Percentiles rank a stretch among this genome's conserved stretches.
phyloP scores from a whole-genome alignment of 441 rosid species.

The Raphanus hybrid region DNA sequence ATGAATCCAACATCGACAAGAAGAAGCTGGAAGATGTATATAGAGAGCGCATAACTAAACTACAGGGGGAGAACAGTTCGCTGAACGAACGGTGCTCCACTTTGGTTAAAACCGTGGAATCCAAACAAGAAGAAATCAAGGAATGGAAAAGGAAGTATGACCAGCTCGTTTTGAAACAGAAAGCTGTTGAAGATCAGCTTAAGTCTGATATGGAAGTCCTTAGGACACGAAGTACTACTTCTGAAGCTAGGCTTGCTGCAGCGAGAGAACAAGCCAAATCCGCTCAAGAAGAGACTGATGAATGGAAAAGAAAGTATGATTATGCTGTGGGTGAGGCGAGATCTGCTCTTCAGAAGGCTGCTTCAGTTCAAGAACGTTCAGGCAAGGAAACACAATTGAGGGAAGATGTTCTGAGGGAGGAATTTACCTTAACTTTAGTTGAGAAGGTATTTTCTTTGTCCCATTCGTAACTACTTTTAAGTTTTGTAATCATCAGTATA shows the following conservation, averaged over 20 bases:
- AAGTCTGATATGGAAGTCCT: slow-evolving; percentile 79
- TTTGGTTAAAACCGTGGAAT: slow-evolving; percentile 73
- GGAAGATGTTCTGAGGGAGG: slow-evolving; percentile 88
- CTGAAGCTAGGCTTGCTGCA: slow-evolving; percentile 98
- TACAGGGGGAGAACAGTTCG: slow-evolving; percentile 78
- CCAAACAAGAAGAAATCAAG: slow-evolving; percentile 69
- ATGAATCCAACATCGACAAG: slow-evolving; percentile 92
- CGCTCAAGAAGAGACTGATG: slow-evolving; percentile 91
- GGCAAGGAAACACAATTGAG: slow-evolving; percentile 84
- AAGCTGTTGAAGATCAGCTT: slow-evolving; percentile 78
- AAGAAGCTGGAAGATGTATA: slow-evolving; percentile 90
- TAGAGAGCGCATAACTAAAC: slow-evolving; percentile 71
- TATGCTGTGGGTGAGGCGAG: slow-evolving; percentile 88
- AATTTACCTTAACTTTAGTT: slow-evolving; percentile 62
- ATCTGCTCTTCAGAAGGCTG: slow-evolving; percentile 94
- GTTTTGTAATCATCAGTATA: background rate
- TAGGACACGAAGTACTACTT: slow-evolving; percentile 83
- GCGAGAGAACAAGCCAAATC: slow-evolving; percentile 86
- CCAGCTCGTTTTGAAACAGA: slow-evolving; percentile 71
- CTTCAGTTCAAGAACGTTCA: slow-evolving; percentile 78
- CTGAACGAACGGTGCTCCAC: slow-evolving; percentile 84
- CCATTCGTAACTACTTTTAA: background rate
- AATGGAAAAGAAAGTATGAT: slow-evolving; percentile 97
- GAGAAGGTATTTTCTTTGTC: slow-evolving; percentile 62
- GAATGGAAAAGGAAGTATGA: slow-evolving; percentile 87